Conservation (phyloP, 2,329 filamentous ascomycete species). For the Helotiales sp. region DNA sequence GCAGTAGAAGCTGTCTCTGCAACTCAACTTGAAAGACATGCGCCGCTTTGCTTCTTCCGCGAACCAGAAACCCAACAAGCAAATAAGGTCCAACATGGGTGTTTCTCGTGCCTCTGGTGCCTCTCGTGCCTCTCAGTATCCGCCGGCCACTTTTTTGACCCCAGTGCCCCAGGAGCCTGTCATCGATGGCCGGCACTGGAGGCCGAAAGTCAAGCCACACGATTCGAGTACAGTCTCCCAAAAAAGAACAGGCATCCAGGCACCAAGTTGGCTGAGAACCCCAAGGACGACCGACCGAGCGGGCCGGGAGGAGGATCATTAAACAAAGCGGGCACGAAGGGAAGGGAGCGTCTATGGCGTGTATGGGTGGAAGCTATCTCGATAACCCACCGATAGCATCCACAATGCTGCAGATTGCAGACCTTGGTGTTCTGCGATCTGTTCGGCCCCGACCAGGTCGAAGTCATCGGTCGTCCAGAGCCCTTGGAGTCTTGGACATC, state of each 20-base stretch:
- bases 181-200: constrained; percentile 4
- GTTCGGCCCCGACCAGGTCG: neutral
- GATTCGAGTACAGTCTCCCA: constrained; percentile 10
- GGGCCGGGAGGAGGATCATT: neutral
- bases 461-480: neutral
- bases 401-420: neutral
- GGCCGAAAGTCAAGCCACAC: constrained; percentile 7
- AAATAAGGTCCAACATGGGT: constrained; percentile 12
- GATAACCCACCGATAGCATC: neutral
- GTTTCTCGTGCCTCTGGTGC: neutral
- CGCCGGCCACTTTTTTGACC: constrained; percentile 6
- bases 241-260: neutral
- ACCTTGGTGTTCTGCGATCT: neutral
- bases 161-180: constrained; percentile 2
- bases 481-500: neutral
- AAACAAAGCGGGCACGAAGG: neutral
- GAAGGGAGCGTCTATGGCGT: neutral
- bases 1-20: neutral
- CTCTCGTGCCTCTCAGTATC: neutral
- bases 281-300: neutral
- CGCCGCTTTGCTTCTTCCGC: constrained; percentile 7
- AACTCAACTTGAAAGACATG: too few species aligned
- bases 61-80: constrained; percentile 9
- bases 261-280: neutral
- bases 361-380: neutral